Evolutionary conservation across 257 asterid species (phyloP).

Genomic region (Schizonepeta tenuifolia): DNA sequence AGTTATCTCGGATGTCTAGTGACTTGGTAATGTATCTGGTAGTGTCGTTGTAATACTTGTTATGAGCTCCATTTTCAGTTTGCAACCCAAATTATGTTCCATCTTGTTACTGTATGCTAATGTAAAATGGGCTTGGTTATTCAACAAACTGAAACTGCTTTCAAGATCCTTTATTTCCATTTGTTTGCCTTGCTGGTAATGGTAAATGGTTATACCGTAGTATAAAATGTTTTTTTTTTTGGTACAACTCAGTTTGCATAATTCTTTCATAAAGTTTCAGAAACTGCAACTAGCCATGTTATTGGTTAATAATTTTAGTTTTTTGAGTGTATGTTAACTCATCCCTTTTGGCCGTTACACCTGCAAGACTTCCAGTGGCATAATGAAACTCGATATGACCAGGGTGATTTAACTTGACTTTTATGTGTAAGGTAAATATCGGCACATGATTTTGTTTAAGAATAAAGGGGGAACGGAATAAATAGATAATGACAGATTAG

Average conservation of each 20-base stretch:
- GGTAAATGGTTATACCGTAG: background rate
- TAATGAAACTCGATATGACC: background rate
- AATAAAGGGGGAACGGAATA: background rate
- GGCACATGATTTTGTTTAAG: background rate
- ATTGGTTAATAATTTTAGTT: too few relatives aligned
- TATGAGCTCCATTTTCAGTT: slow-evolving; percentile 5
- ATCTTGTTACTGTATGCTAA: background rate
- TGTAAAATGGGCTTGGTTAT: background rate
- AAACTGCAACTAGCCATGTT: background rate
- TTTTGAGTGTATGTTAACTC: background rate
- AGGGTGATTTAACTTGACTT: slow-evolving; percentile 1
- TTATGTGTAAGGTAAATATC: background rate
- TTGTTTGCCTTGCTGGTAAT: background rate
- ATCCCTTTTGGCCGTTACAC: too few relatives aligned
- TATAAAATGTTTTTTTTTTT: background rate
- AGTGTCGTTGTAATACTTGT: background rate
- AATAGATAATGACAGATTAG: background rate
- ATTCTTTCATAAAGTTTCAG: background rate
- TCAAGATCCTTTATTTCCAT: background rate
- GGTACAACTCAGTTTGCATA: slow-evolving; percentile 1
- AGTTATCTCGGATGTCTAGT: background rate
- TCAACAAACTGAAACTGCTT: background rate
- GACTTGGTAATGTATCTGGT: background rate
- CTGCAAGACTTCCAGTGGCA: background rate
- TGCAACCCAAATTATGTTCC: background rate